Percentiles rank a stretch among this genome's conserved stretches.
Conservation (phyloP, 257 asterid species). For the Plectranthus barbatus region DNA sequence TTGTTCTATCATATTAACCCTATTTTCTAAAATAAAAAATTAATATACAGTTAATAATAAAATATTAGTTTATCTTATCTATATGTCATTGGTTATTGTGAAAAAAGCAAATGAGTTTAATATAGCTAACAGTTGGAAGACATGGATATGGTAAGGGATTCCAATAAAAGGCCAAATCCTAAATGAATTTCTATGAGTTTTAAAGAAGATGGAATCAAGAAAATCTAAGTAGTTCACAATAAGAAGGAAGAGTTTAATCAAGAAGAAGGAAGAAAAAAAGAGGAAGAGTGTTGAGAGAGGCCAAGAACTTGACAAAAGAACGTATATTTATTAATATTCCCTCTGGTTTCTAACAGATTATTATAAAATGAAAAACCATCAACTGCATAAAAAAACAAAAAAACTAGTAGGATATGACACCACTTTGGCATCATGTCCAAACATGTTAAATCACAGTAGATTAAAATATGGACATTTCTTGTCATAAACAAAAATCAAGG, state of each 20-base stretch:
- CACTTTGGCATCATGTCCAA: conserved; percentile 16
- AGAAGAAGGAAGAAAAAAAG: not conserved
- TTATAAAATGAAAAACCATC: not conserved
- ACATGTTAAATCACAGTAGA: not conserved
- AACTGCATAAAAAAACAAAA: not conserved
- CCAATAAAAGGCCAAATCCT: no score
- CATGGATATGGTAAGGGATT: no score
- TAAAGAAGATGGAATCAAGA: not conserved
- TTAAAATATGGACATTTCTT: conserved; percentile 8
- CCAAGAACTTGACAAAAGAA: not conserved
- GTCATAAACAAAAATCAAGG: not conserved
- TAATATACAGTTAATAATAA: no score
- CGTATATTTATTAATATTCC: not conserved
- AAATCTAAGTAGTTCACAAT: not conserved
- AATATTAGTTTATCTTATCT: no score
- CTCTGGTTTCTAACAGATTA: not conserved
- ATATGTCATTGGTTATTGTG: no score
- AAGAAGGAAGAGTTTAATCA: not conserved
- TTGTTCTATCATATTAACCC: no score
- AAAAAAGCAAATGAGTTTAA: no score
- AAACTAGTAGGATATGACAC: conserved; percentile 18
- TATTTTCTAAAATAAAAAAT: no score
- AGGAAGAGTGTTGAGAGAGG: not conserved
- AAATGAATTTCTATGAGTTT: no score
- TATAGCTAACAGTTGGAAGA: no score